These are phyloP conservation scores for Hanseniaspora taiwanica DNA, from an alignment of 805 yeast genomes.

Conservation along the genomic window DNA sequence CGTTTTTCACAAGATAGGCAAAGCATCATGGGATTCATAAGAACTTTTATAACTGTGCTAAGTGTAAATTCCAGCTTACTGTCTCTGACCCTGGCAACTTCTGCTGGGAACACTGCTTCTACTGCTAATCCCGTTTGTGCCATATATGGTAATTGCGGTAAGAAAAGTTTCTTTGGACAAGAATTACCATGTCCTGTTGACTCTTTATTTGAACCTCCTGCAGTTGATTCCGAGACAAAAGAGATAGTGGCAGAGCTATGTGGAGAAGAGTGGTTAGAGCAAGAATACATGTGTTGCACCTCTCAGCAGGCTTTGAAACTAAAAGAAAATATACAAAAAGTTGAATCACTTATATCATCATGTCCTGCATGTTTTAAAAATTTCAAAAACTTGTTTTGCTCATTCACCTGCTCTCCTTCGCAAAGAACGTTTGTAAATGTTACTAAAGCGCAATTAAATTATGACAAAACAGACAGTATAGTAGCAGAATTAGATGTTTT, in stretches of 20 bases:
- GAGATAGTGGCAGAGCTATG: conserved; percentile 45
- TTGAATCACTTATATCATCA: conserved; percentile 68
- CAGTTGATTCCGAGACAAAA: conserved; percentile 26
- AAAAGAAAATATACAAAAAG: conserved; percentile 51
- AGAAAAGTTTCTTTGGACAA: conserved; percentile 62
- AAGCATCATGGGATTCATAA: no score
- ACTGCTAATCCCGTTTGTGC: conserved; percentile 21
- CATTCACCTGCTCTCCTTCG: conserved; percentile 79
- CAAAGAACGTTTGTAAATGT: conserved; percentile 67
- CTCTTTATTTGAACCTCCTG: conserved; percentile 26
- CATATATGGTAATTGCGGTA: conserved; percentile 50
- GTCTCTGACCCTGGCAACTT: no score
- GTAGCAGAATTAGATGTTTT: conserved; percentile 61
- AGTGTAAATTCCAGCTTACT: no score
- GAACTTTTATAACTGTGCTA: no score
- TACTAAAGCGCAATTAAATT: conserved; percentile 29
- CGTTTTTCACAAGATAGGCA: no score
- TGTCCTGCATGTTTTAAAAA: conserved; percentile 90
- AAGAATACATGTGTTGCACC: conserved; percentile 55
- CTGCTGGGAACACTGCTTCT: no score
- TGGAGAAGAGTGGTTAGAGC: conserved; percentile 50
- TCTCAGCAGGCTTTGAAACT: conserved; percentile 44
- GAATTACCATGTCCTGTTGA: conserved; percentile 67
- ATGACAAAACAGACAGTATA: conserved; percentile 35
- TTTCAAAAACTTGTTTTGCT: conserved; percentile 72